Base-by-base conservation (phyloP, 2,329 filamentous ascomycete species). In the Talaromyces pinophilus region DNA sequence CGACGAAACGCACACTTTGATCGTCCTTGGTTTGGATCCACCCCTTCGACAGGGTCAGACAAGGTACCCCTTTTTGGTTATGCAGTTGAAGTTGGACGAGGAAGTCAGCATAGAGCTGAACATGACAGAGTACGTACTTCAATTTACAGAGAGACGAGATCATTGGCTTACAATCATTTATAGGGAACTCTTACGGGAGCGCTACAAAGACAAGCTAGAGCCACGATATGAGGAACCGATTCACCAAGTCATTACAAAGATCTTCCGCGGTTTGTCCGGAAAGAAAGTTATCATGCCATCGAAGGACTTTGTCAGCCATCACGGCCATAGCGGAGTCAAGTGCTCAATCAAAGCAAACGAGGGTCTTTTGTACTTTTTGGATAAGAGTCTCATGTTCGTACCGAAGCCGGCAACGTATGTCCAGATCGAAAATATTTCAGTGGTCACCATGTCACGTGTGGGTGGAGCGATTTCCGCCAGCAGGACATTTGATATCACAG, bases 291-390 rank as follows among this genome's bases (percentile, higher is more conserved):
- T 93, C 33, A 92, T 91, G 68, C 95, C 95, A 1, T 95, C 93
- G 59, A 94, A 94, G 80, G 93, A 97, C 79, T 99, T 99, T 81
- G 86, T 90, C 76, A 78, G 91, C 71, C 95, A 98, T 81, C 93
- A 97, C 77, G 88, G 91, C 74, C 93, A 97, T 79, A 92, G 90
- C 71, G 95, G 95, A 67, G 96, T 99, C 80, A 99, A 99, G 82
- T 99, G 95, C 80, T 96, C 93, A n/a, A 97, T 99, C 87, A 99
- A 99, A 82, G 96, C 96, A 63, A 97, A 96, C 79, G 95, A 99
- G 82, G 95, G 96, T 68, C 93, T 97, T 76, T 84, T 99, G 61
- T 99, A 96, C 86, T 97, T 93, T 78, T 83, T 99, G 71, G 95
- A 99, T 80, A 97, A 97, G 82, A 94, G 93, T 7, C 96, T 99